Evolutionary conservation across 768 basidiomycete genomes (phyloP).

Genomic region (Boletus coccyginus): DNA sequence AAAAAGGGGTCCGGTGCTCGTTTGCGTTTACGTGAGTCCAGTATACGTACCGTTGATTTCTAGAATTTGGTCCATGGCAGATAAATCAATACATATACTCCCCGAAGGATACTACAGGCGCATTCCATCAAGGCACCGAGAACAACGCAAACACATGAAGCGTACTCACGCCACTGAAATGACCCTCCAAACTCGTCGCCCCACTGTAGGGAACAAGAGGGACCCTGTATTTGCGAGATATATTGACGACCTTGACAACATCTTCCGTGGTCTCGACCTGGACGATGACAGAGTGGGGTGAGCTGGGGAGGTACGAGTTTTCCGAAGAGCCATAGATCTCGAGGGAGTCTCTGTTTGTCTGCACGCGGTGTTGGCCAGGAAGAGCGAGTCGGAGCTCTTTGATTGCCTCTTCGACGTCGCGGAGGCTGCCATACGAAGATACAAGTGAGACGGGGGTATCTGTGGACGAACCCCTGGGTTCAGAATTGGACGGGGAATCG

Average conservation of each 20-base stretch:
- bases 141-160: background rate
- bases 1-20: background rate
- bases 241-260: conserved; percentile 75
- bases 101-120: conserved; percentile 41
- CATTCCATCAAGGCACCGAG: conserved; percentile 1
- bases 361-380: conserved; percentile 45
- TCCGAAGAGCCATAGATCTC: conserved; percentile 62
- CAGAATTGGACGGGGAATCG: background rate
- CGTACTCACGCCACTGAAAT: conserved; percentile 66
- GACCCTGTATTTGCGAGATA: conserved; percentile 68
- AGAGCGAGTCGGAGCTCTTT: conserved; percentile 47
- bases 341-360: conserved; percentile 50
- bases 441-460: conserved; percentile 2
- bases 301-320: conserved; percentile 63
- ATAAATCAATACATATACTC: conserved; percentile 66
- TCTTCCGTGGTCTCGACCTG: conserved; percentile 70
- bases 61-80: conserved; percentile 64
- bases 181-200: conserved; percentile 85
- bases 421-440: conserved; percentile 43
- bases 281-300: conserved; percentile 56
- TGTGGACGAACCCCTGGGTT: background rate
- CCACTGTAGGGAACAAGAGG: conserved; percentile 83
- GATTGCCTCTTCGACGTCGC: conserved; percentile 51
- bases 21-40: conserved; percentile 1
- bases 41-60: conserved; percentile 47